Conservation (phyloP, 306 rosid genomes). For the Cicer bijugum region DNA sequence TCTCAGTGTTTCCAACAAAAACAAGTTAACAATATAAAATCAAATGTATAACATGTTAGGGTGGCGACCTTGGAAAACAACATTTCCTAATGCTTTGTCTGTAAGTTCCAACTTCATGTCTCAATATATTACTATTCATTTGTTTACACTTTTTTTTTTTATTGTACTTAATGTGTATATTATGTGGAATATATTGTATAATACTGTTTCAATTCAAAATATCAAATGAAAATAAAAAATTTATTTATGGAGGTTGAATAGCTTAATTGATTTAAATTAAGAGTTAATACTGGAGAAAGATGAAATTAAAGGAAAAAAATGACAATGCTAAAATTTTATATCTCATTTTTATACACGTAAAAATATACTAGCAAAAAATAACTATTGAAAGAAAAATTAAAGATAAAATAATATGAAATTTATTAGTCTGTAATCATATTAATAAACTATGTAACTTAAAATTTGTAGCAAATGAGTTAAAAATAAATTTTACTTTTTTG, state of each 20-base stretch:
- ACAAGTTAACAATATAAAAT: background rate
- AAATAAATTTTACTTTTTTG: background rate
- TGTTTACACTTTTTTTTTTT: background rate
- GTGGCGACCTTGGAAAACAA: slow-evolving; percentile 47
- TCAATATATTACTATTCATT: too few relatives aligned
- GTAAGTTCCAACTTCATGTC: slow-evolving; percentile 48
- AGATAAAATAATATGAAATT: background rate
- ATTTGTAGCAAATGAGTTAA: background rate
- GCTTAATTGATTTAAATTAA: too few relatives aligned
- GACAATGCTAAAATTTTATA: background rate
- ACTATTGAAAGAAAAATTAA: background rate
- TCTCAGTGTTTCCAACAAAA: background rate
- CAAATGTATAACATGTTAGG: slow-evolving; percentile 56
- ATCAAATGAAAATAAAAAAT: background rate
- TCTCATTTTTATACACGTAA: background rate
- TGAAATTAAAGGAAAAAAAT: too few relatives aligned
- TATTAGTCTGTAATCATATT: background rate
- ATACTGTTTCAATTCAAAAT: background rate
- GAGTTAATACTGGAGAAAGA: too few relatives aligned
- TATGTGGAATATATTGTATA: background rate
- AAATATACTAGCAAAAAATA: too few relatives aligned
- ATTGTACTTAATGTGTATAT: background rate
- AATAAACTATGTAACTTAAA: background rate
- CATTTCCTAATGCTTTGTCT: slow-evolving; percentile 57
- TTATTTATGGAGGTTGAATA: background rate